Evolutionary conservation across 2,329 filamentous ascomycete genomes (phyloP), one percentile per base, ranked within the genome.

Genomic region (Gliomastix tumulicola): DNA sequence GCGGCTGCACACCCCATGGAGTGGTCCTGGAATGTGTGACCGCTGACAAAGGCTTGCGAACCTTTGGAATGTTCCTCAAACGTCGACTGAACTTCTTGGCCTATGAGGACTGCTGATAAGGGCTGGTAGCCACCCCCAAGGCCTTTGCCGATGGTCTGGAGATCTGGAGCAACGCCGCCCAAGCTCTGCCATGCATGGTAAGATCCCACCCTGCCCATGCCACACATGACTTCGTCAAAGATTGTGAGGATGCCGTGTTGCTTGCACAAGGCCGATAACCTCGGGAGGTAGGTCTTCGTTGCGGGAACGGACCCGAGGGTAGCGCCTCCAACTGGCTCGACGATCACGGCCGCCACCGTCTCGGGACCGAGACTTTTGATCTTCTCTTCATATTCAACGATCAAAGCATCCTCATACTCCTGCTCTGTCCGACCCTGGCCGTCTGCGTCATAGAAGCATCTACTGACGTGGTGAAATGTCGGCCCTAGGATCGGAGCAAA

Each of bases 191-290:
- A 82, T 2, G 76, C 72, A 57, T 84, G 71, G 49, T 82, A 54
- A 12, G 63, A 73, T 1, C 76, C 77, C 0, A 66, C 69, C 7
- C 77, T 65, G 6, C 78, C 78, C 56, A 74, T 71, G 13, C 78
- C 78, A 37, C 71, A 79, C 80, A 86, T 84, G 44, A 86, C 69
- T 51, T 74, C 67, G 42, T 75, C 71, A 1, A 72, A 39, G 18
- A 71, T 59, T 12, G 76, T 55, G 8, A 78, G 57, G 1, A 68
- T 65, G 2, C 68, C 70, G 41, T 76, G 57, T 30, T 64, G 64
- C 20, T 68, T 59, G 50, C 75, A 79, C 1, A 80, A 57, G 1
- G 54, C 46, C 33, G 66, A 1, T 53, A 47, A 32, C 66, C 65
- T 66, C 23, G 59, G 48, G 44, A 74, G 66, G 38, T 79, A 80